These are phyloP conservation scores for Arxiozyma slooffiae DNA, from an alignment of 1,139 yeast species.

Conservation along the genomic window DNA sequence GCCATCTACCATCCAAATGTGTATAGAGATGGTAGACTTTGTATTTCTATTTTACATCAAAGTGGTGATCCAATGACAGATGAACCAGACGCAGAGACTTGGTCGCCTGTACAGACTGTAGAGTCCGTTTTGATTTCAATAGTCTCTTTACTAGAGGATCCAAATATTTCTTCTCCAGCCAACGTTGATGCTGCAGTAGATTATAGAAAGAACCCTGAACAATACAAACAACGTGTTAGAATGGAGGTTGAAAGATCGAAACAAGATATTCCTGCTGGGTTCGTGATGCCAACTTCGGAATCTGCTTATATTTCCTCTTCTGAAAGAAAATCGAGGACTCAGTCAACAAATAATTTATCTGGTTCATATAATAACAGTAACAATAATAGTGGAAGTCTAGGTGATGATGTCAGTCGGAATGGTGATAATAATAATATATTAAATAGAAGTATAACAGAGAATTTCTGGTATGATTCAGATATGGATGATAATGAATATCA, in stretches of 20 bases:
- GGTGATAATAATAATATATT: conserved; percentile 23
- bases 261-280: conserved; percentile 77
- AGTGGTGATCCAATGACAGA: conserved; percentile 83
- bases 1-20: conserved; percentile 93
- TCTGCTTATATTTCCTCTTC: conserved; percentile 39
- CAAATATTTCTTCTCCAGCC: conserved; percentile 88
- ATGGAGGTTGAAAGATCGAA: conserved; percentile 79
- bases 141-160: conserved; percentile 83
- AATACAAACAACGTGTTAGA: conserved; percentile 66
- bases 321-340: neutral
- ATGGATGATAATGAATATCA: conserved; percentile 5
- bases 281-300: conserved; percentile 63
- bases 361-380: neutral
- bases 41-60: conserved; percentile 86
- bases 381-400: too few species aligned
- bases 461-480: conserved; percentile 6
- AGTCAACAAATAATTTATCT: neutral
- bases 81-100: conserved; percentile 85
- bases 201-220: conserved; percentile 74
- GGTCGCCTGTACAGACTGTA: conserved; percentile 96
- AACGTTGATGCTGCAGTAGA: conserved; percentile 94
- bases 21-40: conserved; percentile 82
- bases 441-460: conserved; percentile 7
- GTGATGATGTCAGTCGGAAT: conserved; percentile 5
- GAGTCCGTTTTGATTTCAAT: conserved; percentile 85